These are phyloP conservation scores for Cunninghamia lanceolata DNA, from an alignment of 75 land plant genomes.

Conservation along the genomic window DNA sequence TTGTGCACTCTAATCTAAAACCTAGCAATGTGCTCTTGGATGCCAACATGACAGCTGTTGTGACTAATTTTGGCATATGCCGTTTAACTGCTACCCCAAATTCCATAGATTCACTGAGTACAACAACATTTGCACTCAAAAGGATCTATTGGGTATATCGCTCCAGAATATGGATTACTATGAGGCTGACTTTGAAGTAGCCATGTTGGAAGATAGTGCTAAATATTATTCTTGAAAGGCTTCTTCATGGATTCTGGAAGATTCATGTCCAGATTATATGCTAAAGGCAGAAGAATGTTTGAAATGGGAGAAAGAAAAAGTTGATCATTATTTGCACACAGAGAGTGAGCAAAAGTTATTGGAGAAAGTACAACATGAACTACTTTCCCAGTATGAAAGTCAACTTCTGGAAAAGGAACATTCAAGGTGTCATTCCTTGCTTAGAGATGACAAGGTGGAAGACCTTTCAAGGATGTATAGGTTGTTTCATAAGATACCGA, in stretches of 20 bases:
- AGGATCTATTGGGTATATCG: no score
- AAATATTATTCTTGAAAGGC: conserved; percentile 83
- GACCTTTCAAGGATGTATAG: conserved; percentile 69
- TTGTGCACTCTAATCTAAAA: no score
- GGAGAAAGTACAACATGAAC: conserved; percentile 84
- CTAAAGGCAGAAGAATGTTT: conserved; percentile 87
- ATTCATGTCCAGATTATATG: conserved; percentile 97
- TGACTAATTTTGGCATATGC: no score
- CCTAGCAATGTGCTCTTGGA: no score
- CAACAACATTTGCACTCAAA: no score
- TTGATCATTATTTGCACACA: conserved; percentile 70
- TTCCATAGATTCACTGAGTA: no score
- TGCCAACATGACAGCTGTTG: no score
- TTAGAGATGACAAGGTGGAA: no score
- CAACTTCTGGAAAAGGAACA: conserved; percentile 93
- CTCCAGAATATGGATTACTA: conserved; percentile 72
- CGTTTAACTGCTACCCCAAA: no score
- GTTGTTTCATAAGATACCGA: conserved; percentile 69
- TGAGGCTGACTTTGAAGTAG: conserved; percentile 77
- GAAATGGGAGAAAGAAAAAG: conserved; percentile 73
- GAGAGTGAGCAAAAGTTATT: conserved; percentile 71
- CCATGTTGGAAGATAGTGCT: conserved; percentile 80
- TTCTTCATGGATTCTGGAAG: conserved; percentile 82
- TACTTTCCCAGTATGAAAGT: conserved; percentile 61
- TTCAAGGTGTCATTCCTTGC: conserved; percentile 25